Evolutionary conservation across 139 green algal genomes (phyloP).

Genomic region (Tetradesmus lagerheimii): DNA sequence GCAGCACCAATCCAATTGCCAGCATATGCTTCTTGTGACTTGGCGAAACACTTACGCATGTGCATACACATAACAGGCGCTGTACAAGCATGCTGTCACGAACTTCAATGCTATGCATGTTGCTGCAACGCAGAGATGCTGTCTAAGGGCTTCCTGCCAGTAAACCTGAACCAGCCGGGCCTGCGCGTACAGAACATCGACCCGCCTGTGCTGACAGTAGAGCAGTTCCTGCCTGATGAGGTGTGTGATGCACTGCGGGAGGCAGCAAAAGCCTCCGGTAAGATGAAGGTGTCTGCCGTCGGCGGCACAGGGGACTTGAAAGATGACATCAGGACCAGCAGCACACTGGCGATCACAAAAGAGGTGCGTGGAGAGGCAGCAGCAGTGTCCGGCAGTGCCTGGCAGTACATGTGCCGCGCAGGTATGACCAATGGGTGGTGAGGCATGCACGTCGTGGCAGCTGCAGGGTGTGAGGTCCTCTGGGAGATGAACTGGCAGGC

Average conservation of each 20-base stretch:
- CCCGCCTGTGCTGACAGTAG: constrained; percentile 32
- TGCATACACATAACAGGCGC: too few relatives aligned
- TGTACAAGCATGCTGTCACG: too few relatives aligned
- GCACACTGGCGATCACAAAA: constrained; percentile 34
- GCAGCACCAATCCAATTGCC: too few relatives aligned
- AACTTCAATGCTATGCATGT: too few relatives aligned
- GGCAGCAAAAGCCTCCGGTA: constrained; percentile 15
- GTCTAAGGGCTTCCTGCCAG: constrained; percentile 25
- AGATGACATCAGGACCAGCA: constrained; percentile 38
- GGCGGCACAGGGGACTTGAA: not conserved
- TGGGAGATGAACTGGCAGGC: too few relatives aligned
- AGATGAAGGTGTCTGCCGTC: constrained; percentile 17
- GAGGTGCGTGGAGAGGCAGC: not conserved
- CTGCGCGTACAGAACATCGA: constrained; percentile 44
- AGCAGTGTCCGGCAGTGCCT: too few relatives aligned
- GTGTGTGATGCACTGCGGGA: constrained; percentile 31
- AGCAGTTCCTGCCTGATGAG: constrained; percentile 2
- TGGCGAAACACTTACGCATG: too few relatives aligned
- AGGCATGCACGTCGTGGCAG: too few relatives aligned
- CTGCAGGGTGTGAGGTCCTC: too few relatives aligned
- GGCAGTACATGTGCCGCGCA: too few relatives aligned
- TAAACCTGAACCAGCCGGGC: constrained; percentile 18
- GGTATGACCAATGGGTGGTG: too few relatives aligned
- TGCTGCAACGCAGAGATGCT: not conserved
- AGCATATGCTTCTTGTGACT: too few relatives aligned